A percentile compares a stretch with the other conserved stretches of the same genome.
phyloP scores from a whole-genome alignment of 176 grass and related monocot species.

The Juncus inflexus region DNA sequence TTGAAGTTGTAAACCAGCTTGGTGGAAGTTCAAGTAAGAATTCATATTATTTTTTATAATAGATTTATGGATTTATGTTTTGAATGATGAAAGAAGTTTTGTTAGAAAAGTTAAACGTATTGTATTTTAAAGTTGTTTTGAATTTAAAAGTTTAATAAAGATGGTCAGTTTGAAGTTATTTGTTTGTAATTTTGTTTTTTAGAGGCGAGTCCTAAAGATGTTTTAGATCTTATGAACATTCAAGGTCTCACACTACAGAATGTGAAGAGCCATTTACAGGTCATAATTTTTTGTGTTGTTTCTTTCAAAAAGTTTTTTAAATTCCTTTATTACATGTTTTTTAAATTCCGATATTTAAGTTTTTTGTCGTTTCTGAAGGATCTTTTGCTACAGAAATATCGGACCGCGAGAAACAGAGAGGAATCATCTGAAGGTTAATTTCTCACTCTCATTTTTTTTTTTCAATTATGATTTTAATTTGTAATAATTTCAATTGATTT shows the following conservation, averaged over 20 bases:
- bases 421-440: slow-evolving; percentile 18
- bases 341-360: background rate
- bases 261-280: slow-evolving; percentile 15
- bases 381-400: slow-evolving; percentile 21
- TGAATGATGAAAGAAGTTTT: background rate
- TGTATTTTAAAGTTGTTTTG: background rate
- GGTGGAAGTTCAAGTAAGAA: slow-evolving; percentile 28
- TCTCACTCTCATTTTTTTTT: background rate
- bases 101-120: background rate
- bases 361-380: slow-evolving; percentile 4
- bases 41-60: background rate
- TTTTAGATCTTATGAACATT: slow-evolving; percentile 34
- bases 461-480: slow-evolving; percentile 4
- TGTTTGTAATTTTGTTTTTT: background rate
- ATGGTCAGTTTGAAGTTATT: no score
- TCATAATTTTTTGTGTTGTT: background rate
- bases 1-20: slow-evolving; percentile 28
- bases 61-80: no score
- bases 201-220: slow-evolving; percentile 29
- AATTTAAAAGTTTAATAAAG: no score
- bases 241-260: slow-evolving; percentile 30
- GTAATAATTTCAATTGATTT: background rate
- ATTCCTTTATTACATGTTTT: background rate
- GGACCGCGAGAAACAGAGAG: background rate
- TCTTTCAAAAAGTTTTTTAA: background rate